Base-by-base conservation (phyloP, 2,329 filamentous ascomycete genomes). In the Fusarium longipes region DNA sequence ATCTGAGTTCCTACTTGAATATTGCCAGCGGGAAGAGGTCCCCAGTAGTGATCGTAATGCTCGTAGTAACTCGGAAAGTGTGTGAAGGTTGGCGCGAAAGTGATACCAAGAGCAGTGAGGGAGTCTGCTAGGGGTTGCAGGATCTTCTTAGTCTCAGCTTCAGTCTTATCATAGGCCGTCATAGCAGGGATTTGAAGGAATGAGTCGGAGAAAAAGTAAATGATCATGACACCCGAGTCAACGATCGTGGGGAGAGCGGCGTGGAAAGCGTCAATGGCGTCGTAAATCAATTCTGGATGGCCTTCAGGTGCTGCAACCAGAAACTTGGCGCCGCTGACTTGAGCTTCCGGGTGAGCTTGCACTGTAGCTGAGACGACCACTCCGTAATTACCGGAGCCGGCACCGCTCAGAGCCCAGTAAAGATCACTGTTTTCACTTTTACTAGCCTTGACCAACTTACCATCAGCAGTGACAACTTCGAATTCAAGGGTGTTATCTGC, bases 351-450 rank as follows among this genome's bases (percentile, higher is more conserved):
- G 25, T 87, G 80, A 2, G 83, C 80, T 62, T 83, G 84, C 27
- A 83, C 77, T 0, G 85, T 88, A 72, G 88, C 78, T 4, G 83
- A 85, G 22, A 82, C 73, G 3, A 89, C 84, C 1, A 89, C 79
- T 3, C 80, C 87, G 60, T 84, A 90, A 20, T 82, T 89, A 8
- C 86, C 85, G 3, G 82, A 83, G 2, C 88, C 87, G 1, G 87
- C 86, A 3, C 87, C 87, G 29, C 80, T 80, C 2, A 89, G 75
- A 1, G 87, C 89, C 88, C 87, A 91, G 76, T 86, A 90, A 2
- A 91, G 77, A 42, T 89, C 87, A 0, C 77, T 57, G 59, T 90
- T 85, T 15, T 82, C 56, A 0, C 72, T 70, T 2, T 77, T 79
- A 4, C 78, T 83, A 0, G 86, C 86, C 2, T 75, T 82, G 2